Conservation (phyloP, 495 filamentous ascomycete species). For the Podospora pseudopauciseta region DNA sequence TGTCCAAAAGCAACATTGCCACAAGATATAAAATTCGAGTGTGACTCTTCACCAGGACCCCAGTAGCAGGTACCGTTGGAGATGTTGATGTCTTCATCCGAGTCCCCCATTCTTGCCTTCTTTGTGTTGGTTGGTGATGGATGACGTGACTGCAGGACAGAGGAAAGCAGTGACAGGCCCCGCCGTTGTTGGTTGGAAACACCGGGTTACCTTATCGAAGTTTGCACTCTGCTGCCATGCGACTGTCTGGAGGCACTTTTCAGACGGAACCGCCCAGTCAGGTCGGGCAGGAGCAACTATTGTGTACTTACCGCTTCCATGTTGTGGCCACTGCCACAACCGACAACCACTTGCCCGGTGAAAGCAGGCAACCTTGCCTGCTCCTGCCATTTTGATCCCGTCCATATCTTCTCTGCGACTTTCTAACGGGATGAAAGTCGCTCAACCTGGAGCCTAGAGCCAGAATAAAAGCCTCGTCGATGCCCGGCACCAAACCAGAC, state of each 20-base stretch:
- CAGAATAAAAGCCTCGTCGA: background rate
- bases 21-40: constrained; percentile 32
- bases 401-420: too few species aligned
- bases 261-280: too few species aligned
- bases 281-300: too few species aligned
- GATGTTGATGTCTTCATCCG: constrained; percentile 18
- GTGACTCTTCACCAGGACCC: constrained; percentile 2
- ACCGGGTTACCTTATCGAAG: too few species aligned
- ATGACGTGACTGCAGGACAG: background rate
- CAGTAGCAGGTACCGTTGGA: constrained; percentile 40
- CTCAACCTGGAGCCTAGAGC: background rate
- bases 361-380: background rate
- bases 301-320: too few species aligned
- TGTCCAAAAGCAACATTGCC: constrained; percentile 35
- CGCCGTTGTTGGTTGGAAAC: too few species aligned
- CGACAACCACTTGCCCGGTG: background rate
- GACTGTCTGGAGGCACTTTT: too few species aligned
- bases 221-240: too few species aligned
- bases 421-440: background rate
- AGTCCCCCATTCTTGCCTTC: constrained; percentile 9
- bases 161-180: background rate
- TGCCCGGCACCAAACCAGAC: background rate
- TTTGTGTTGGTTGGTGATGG: background rate
- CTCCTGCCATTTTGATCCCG: background rate
- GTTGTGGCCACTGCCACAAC: constrained; percentile 1